Base-by-base conservation (phyloP, 2,329 filamentous ascomycete genomes). In the Phoma sp. region DNA sequence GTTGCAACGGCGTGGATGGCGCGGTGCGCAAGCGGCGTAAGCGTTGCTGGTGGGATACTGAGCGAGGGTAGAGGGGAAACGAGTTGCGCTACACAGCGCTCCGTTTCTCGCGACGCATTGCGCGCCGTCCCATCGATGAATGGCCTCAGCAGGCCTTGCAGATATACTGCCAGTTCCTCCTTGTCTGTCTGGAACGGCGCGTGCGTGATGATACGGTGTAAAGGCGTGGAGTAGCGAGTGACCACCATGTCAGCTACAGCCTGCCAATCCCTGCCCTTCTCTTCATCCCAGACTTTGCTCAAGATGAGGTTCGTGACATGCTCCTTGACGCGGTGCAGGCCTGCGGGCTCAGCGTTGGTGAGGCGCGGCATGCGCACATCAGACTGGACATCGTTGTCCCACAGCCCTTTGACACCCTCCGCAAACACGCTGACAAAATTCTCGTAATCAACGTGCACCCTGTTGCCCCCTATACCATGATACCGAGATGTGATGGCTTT, bases 201-300 rank as follows among this genome's bases (percentile, higher is more conserved):
- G 23, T 51, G 32, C 20, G 53, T 54, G 23, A 59, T 53, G 17
- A 78, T 59, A 45, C 72, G 66, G 34, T 74, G 71, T 23, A 92
- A 73, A 20, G 85, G 78, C 26, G 82, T 76, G 4, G 81, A 80
- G 62, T 88, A 91, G 1, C 89, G 81, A 4, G 78, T 69, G 4
- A 90, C 78, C 4, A 92, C 76, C 78, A 89, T 81, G 62, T 93
- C 90, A 0, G 82, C 80, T 1, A 89, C 76, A 0, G 76, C 80
- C 66, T 92, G 89, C 90, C 90, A 92, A 62, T 90, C 76, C 7
- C 36, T 57, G 7, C 42, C 34, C 29, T 28, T 12, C 21, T 32
- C 45, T 10, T 29, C 47, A 14, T 51, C 38, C 45, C 55, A 53
- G 15, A 60, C 43, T n/a, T 59, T 70, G 10, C 73, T 60, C 25